phyloP scores from a whole-genome alignment of 345 rosid species.

The Camelina hispida region DNA sequence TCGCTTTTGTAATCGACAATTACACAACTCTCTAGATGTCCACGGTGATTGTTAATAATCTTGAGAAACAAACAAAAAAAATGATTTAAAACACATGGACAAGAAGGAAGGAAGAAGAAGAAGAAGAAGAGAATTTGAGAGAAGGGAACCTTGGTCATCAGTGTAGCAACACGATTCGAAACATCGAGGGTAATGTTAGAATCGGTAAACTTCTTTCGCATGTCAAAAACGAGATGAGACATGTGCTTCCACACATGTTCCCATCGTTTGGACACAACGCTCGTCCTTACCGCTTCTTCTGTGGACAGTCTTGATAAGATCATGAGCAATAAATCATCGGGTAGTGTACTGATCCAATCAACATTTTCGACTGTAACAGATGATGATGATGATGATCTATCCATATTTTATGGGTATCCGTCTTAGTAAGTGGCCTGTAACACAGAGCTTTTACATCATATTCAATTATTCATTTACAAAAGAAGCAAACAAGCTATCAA shows the following conservation, averaged over 20 bases:
- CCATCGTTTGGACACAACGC: slow-evolving; percentile 23
- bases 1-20: neutral
- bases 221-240: neutral
- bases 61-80: neutral
- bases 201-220: neutral
- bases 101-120: too few species aligned
- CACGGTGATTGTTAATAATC: neutral
- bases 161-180: neutral
- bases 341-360: slow-evolving; percentile 26
- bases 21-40: neutral
- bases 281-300: slow-evolving; percentile 13
- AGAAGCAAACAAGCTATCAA: too few species aligned
- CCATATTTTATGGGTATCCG: too few species aligned
- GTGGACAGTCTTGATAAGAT: slow-evolving; percentile 10
- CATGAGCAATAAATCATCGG: slow-evolving; percentile 3
- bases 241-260: slow-evolving; percentile 20
- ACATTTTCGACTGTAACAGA: neutral
- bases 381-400: too few species aligned
- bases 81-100: neutral
- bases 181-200: neutral
- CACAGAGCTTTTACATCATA: too few species aligned
- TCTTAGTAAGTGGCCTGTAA: too few species aligned
- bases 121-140: neutral
- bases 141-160: neutral
- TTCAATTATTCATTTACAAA: too few species aligned